Conservation (phyloP, 805 yeast species). For the Cyberlindnera suaveolens region DNA sequence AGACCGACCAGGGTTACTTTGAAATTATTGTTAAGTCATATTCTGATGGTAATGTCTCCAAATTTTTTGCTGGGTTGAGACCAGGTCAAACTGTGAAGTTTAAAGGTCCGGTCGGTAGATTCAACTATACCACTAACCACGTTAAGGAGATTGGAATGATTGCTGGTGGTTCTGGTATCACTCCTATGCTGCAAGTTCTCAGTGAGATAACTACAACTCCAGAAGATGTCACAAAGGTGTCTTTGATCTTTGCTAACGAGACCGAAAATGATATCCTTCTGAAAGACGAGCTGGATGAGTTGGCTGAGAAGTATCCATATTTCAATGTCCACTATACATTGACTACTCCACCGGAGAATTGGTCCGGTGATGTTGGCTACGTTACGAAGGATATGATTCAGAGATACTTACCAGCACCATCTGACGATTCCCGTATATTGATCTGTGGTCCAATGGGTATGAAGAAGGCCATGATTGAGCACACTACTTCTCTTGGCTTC, state of each 20-base stretch:
- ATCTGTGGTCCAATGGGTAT: conserved; percentile 73
- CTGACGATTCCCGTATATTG: conserved; percentile 47
- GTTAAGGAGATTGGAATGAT: conserved; percentile 60
- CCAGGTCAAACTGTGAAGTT: conserved; percentile 65
- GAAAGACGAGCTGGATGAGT: conserved; percentile 66
- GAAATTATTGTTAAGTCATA: conserved; percentile 76
- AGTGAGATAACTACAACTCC: conserved; percentile 65
- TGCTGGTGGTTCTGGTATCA: conserved; percentile 87
- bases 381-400: conserved; percentile 53
- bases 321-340: conserved; percentile 57
- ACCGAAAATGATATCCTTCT: conserved; percentile 71
- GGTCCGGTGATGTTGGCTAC: conserved; percentile 57
- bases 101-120: conserved; percentile 76
- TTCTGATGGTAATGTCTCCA: conserved; percentile 64
- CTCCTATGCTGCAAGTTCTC: conserved; percentile 81
- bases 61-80: conserved; percentile 53
- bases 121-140: conserved; percentile 52
- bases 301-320: conserved; percentile 55
- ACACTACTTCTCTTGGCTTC: conserved; percentile 58
- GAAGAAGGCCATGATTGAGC: conserved; percentile 46
- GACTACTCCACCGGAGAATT: conserved; percentile 40
- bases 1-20: conserved; percentile 64
- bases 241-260: conserved; percentile 66
- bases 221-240: conserved; percentile 54
- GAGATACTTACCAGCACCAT: conserved; percentile 45